Conservation (phyloP, 129 eudicot species). For the Helianthus annuus region HanXRQr2.0-SUNRISE NC_035444.2:129614373-129614872, state of each 20-base stretch:
- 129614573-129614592: slow-evolving; percentile 97
- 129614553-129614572: slow-evolving; percentile 95
- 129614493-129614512: slow-evolving; percentile 8
- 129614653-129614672: not conserved
- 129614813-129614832: slow-evolving; percentile 8
- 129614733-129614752: not conserved
- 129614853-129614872: not conserved
- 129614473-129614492: slow-evolving; percentile 9
- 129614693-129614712: slow-evolving; percentile 1
- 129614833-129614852: not conserved
- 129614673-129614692: not conserved
- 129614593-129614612: slow-evolving; percentile 98
- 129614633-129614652: slow-evolving; percentile 14
- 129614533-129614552: slow-evolving; percentile 95
- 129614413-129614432: slow-evolving; percentile 3
- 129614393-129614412: slow-evolving; percentile 30
- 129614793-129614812: not conserved
- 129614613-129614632: slow-evolving; percentile 37
- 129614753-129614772: not conserved
- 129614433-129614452: not conserved
- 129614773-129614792: slow-evolving; percentile 1
- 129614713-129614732: not conserved
- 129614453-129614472: slow-evolving; percentile 6
- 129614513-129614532: slow-evolving; percentile 99
- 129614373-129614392: slow-evolving; percentile 99